Percentiles rank a stretch among this genome's conserved stretches.
phyloP scores from a whole-genome alignment of 768 basidiomycete species.

The Auricularia sp. region DNA sequence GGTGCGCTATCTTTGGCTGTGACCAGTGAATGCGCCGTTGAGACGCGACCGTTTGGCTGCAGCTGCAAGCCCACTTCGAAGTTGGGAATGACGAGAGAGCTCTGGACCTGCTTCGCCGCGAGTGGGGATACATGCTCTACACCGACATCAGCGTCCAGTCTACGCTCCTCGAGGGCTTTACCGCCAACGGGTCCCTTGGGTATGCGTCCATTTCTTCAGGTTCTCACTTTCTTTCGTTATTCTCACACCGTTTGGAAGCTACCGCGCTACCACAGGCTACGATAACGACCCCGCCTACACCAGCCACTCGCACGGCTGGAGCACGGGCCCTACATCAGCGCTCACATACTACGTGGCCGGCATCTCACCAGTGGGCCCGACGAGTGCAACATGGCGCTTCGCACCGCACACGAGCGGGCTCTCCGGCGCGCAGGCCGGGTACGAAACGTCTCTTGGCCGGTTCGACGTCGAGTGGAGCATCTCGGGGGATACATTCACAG shows the following conservation, averaged over 20 bases:
- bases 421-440: slow-evolving; percentile 37
- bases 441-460: slow-evolving; percentile 42
- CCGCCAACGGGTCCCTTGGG: slow-evolving; percentile 39
- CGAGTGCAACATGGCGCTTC: slow-evolving; percentile 38
- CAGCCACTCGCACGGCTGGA: slow-evolving; percentile 51
- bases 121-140: slow-evolving; percentile 53
- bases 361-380: slow-evolving; percentile 35
- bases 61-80: slow-evolving; percentile 51
- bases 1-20: slow-evolving; percentile 15
- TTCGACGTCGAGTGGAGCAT: slow-evolving; percentile 38
- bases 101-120: slow-evolving; percentile 40
- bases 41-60: neutral
- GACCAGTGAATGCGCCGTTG: neutral
- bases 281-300: slow-evolving; percentile 49
- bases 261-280: slow-evolving; percentile 44
- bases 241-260: too few species aligned
- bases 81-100: slow-evolving; percentile 41
- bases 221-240: too few species aligned
- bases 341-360: slow-evolving; percentile 48
- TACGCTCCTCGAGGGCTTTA: slow-evolving; percentile 49
- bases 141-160: slow-evolving; percentile 46
- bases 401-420: slow-evolving; percentile 35
- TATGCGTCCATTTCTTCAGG: slow-evolving; percentile 13
- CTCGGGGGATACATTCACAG: slow-evolving; percentile 11
- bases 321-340: slow-evolving; percentile 45